A percentile compares a stretch with the other conserved stretches of the same genome.
phyloP scores from a whole-genome alignment of 306 rosid species.

The Castanea crenata region DNA sequence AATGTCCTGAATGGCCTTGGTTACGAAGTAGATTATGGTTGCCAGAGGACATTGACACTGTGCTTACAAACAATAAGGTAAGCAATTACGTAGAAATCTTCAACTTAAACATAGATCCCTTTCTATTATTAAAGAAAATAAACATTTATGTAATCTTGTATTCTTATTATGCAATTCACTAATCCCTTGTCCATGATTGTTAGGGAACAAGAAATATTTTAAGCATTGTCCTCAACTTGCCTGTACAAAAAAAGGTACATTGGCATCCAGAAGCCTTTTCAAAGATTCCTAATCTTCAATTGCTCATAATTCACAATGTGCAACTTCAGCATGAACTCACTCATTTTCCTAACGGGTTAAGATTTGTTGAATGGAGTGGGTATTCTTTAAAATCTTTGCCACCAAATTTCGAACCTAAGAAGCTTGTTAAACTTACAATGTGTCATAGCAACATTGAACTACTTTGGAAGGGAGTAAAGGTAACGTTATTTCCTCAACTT shows the following conservation, averaged over 20 bases:
- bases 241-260: no score
- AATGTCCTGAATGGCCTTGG: slow-evolving; percentile 3
- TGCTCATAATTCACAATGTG: slow-evolving; percentile 11
- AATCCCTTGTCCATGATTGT: neutral
- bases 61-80: slow-evolving; percentile 6
- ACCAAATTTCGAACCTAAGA: neutral
- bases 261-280: no score
- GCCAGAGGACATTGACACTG: neutral
- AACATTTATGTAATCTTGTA: no score
- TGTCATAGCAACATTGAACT: neutral
- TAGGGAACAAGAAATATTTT: slow-evolving; percentile 6
- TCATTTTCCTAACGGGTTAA: neutral
- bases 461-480: neutral
- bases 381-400: no score
- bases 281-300: neutral
- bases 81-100: neutral
- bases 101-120: no score
- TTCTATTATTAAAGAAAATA: no score
- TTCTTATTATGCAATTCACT: neutral
- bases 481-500: neutral
- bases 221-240: neutral
- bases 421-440: neutral
- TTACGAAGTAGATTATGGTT: slow-evolving; percentile 30
- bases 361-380: neutral
- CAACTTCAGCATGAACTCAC: neutral